Evolutionary conservation across 139 green algal genomes (phyloP).

Genomic region (Picochlorum sp.): DNA sequence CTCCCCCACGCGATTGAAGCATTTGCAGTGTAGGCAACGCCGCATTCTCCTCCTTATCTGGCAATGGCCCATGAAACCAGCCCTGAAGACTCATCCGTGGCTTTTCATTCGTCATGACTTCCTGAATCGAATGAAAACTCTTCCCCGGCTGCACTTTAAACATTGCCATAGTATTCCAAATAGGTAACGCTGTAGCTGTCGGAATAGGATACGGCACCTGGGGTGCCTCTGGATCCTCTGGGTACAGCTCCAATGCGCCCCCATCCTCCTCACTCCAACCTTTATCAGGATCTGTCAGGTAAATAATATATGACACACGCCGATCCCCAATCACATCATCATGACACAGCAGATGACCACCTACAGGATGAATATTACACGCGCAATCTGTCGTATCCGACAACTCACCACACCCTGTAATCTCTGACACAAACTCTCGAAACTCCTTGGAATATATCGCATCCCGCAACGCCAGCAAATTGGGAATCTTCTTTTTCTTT

Average conservation of each 20-base stretch:
- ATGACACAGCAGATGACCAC: conserved; percentile 71
- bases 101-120: conserved; percentile 50
- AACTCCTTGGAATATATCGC: conserved; percentile 67
- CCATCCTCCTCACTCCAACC: conserved; percentile 63
- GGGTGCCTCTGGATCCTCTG: conserved; percentile 26
- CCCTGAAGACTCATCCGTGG: conserved; percentile 58
- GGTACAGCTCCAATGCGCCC: conserved; percentile 81
- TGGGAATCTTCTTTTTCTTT: conserved; percentile 47
- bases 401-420: conserved; percentile 63
- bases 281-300: conserved; percentile 80
- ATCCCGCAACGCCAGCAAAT: conserved; percentile 55
- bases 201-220: conserved; percentile 41
- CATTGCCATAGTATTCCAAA: conserved; percentile 79
- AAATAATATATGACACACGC: conserved; percentile 81
- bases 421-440: conserved; percentile 36
- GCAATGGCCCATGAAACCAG: conserved; percentile 66
- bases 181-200: conserved; percentile 32
- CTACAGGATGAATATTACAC: conserved; percentile 76
- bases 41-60: conserved; percentile 23
- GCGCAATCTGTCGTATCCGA: conserved; percentile 69
- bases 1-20: conserved; percentile 47
- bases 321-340: conserved; percentile 86
- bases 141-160: conserved; percentile 71
- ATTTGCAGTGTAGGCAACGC: conserved; percentile 59
- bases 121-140: conserved; percentile 77